Evolutionary conservation across 495 filamentous ascomycete genomes (phyloP).

Genomic region (Penicillium fimorum): DNA sequence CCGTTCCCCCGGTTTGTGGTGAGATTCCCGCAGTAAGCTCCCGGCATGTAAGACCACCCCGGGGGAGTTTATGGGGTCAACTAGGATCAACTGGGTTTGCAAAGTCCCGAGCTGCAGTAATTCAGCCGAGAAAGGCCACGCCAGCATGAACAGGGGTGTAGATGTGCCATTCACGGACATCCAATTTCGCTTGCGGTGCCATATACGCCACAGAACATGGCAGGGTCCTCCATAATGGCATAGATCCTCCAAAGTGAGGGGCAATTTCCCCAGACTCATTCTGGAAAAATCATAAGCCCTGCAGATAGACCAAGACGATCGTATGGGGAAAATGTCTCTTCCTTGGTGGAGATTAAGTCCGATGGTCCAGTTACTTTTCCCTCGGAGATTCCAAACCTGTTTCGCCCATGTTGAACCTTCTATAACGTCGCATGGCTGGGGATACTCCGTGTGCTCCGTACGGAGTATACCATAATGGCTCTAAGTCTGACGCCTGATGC

Average conservation of each 20-base stretch:
- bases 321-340: constrained; percentile 9
- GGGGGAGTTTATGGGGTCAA: background rate
- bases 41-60: constrained; percentile 14
- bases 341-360: background rate
- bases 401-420: background rate
- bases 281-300: constrained; percentile 9
- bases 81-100: background rate
- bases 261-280: constrained; percentile 15
- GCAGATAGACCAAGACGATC: constrained; percentile 19
- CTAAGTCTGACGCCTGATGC: background rate
- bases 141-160: constrained; percentile 16
- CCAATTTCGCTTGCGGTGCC: constrained; percentile 17
- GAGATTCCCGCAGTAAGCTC: constrained; percentile 5
- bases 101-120: constrained; percentile 9
- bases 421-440: background rate
- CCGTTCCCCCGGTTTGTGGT: background rate
- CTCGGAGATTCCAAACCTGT: background rate
- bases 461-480: constrained; percentile 1
- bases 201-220: constrained; percentile 18
- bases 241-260: constrained; percentile 14
- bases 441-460: background rate
- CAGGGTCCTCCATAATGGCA: background rate
- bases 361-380: background rate
- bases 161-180: constrained; percentile 8
- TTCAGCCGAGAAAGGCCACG: constrained; percentile 19